Conservation (phyloP, 495 filamentous ascomycete genomes). For the Letharia columbiana region DNA sequence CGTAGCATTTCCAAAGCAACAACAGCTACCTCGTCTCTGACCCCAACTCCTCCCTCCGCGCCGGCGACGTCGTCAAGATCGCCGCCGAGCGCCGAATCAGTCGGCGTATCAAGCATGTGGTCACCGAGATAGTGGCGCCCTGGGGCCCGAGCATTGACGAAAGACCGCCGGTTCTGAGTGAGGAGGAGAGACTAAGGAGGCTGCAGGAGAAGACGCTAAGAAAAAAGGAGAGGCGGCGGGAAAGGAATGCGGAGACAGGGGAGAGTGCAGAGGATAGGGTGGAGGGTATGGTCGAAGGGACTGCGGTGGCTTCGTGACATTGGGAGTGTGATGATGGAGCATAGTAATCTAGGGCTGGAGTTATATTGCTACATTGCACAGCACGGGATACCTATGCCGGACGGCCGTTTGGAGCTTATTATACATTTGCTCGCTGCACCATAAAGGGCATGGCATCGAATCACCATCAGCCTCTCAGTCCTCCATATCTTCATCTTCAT, state of each 20-base stretch:
- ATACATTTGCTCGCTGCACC: conserved; percentile 3
- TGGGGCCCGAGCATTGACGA: conserved; percentile 49
- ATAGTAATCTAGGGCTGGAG: too few species aligned
- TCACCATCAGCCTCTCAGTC: conserved; percentile 1
- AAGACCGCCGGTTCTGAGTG: conserved; percentile 47
- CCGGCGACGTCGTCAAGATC: conserved; percentile 61
- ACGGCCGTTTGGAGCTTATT: not conserved
- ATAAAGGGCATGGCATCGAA: not conserved
- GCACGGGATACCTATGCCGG: not conserved
- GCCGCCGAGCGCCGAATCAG: conserved; percentile 44
- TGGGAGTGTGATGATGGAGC: not conserved
- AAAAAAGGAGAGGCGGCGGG: conserved; percentile 28
- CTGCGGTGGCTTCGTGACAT: conserved; percentile 10
- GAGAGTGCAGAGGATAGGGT: conserved; percentile 22
- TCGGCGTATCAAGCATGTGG: conserved; percentile 56
- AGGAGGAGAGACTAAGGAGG: conserved; percentile 42
- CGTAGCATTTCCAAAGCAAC: conserved; percentile 34
- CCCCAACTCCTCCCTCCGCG: conserved; percentile 54
- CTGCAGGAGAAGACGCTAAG: conserved; percentile 29
- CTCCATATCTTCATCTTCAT: conserved; percentile 31
- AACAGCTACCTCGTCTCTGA: conserved; percentile 53
- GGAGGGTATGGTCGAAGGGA: conserved; percentile 12
- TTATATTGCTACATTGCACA: not conserved
- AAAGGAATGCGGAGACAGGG: conserved; percentile 31
- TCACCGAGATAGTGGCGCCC: conserved; percentile 57